Base-by-base conservation (phyloP, 345 rosid genomes). In the Boechera divaricarpa region DNA sequence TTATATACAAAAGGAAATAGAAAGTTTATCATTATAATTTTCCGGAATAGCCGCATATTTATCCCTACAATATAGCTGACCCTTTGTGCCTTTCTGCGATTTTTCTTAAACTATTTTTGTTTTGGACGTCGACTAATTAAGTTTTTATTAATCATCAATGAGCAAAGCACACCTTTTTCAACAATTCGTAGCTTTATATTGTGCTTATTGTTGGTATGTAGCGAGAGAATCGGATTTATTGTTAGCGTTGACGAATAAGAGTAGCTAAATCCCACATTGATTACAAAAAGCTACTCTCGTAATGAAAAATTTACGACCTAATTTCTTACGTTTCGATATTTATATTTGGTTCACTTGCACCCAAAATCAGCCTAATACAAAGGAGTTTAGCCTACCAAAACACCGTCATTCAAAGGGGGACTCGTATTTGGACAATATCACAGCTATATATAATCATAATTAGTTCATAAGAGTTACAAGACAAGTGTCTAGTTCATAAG, bases 41-140 rank as follows among this genome's bases (percentile, higher is more conserved):
- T 42, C 70, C 48, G 57, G 38, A 64, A 74, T 64, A 54, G 18
- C 56, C 57, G 48, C 47, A 74, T 64, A 41, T 41, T 21, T 63
- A 5, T 54, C 47, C 32, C 56, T 36, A 36, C 10, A 52, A 42
- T 29, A 54, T 53, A 49, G 51, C 65, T 70, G 47, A 54, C 56
- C 21, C 7, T 63, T 16, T 8, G 63, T 56, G 55, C 42, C 24
- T n/a, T 11, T 41, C 7, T 28, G 39, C 26, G 10, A 31, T 3
- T 53, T 52, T 63, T 39, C 42, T 31, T 54, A 54, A 54, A 35
- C 7, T 52, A 53, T 28, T 24, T 21, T 56, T 13, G n/a, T 48
- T 42, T 8, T 42, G 51, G 18, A n/a, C 42, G 57, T 66, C 13
- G 11, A 48, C 39, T 42, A 48, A 44, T 15, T 55, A 42, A 38